These are phyloP conservation scores for Pistacia integerrima DNA, from an alignment of 345 rosid genomes.

Conservation along the genomic window DNA sequence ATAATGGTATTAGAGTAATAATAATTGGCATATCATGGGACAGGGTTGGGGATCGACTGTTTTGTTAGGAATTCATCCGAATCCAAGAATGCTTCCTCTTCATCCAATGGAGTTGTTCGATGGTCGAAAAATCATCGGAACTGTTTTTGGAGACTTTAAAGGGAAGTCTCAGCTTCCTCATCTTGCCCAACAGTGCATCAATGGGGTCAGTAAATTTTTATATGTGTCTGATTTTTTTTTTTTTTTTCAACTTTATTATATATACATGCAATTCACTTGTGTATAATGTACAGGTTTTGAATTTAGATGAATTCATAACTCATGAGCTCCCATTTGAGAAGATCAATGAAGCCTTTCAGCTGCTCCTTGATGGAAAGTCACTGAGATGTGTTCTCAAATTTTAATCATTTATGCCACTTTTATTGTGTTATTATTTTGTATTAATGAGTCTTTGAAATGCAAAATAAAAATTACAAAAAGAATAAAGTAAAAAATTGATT, in stretches of 20 bases:
- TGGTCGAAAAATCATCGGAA: constrained; percentile 20
- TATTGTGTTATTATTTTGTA: too few species aligned
- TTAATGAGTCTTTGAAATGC: too few species aligned
- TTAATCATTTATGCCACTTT: background rate
- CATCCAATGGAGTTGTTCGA: constrained; percentile 55
- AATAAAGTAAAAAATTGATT: too few species aligned
- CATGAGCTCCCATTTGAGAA: constrained; percentile 43
- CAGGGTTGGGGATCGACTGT: background rate
- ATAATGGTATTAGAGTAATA: too few species aligned
- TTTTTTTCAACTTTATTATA: background rate
- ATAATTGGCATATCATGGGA: background rate
- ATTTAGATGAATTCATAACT: constrained; percentile 13
- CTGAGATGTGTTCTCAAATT: constrained; percentile 39
- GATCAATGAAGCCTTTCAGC: constrained; percentile 33
- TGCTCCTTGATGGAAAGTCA: constrained; percentile 39
- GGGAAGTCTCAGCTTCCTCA: constrained; percentile 36
- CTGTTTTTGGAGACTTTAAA: constrained; percentile 29
- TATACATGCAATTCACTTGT: background rate
- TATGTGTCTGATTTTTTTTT: too few species aligned
- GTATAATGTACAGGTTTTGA: constrained; percentile 26
- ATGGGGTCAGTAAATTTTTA: background rate
- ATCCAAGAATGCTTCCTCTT: background rate
- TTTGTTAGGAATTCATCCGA: background rate
- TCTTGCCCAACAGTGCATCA: constrained; percentile 36
- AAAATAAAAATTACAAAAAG: too few species aligned